phyloP scores from a whole-genome alignment of 2,329 filamentous ascomycete genomes.

The Aspergillus sergii region DNA sequence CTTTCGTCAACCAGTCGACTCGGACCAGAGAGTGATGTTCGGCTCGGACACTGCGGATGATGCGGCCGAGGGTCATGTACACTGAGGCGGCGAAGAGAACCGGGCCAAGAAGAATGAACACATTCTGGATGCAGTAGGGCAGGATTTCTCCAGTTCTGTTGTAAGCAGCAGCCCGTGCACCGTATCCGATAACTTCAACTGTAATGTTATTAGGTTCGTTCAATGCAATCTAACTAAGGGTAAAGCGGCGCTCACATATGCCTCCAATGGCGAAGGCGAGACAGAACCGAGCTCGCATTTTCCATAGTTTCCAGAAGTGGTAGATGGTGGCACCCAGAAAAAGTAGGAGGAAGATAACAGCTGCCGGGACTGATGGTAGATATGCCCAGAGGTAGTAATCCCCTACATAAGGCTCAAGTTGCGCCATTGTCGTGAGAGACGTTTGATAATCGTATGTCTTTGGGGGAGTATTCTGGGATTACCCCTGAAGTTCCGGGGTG shows the following conservation, averaged over 20 bases:
- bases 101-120: conserved; percentile 53
- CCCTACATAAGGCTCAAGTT: conserved; percentile 19
- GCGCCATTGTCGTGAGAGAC: conserved; percentile 17
- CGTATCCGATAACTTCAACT: conserved; percentile 42
- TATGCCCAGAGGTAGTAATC: conserved; percentile 31
- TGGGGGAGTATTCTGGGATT: not conserved
- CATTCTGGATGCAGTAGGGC: conserved; percentile 45
- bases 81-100: conserved; percentile 54
- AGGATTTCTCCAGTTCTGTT: conserved; percentile 21
- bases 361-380: conserved; percentile 28
- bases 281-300: conserved; percentile 33
- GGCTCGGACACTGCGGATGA: conserved; percentile 45
- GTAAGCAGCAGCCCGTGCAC: conserved; percentile 25
- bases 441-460: not conserved
- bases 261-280: conserved; percentile 38
- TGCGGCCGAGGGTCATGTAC: conserved; percentile 53
- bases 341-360: conserved; percentile 28
- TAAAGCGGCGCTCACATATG: conserved; percentile 31
- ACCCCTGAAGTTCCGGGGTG: not conserved
- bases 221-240: not conserved
- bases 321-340: conserved; percentile 29
- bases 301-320: conserved; percentile 33
- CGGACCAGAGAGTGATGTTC: conserved; percentile 49
- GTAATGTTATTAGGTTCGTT: not conserved
- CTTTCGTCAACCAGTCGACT: conserved; percentile 48